Conservation (phyloP, 176 grass and related monocot genomes). For the Chrysopogon serrulatus region DNA sequence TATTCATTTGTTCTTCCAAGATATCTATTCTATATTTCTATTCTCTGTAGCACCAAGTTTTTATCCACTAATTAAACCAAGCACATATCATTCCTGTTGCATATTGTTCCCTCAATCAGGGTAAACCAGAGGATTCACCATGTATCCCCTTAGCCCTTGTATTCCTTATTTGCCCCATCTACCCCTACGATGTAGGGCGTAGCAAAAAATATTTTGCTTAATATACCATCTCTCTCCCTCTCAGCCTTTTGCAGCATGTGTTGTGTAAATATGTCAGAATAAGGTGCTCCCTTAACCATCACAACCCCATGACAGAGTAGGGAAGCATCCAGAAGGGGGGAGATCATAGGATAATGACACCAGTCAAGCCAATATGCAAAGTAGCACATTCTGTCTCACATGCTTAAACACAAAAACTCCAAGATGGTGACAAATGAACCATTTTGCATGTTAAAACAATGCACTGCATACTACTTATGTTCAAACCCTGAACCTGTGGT, state of each 20-base stretch:
- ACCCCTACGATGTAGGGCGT: background rate
- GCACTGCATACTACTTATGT: background rate
- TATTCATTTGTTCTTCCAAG: background rate
- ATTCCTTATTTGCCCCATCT: background rate
- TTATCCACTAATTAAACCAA: background rate
- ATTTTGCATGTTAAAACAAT: background rate
- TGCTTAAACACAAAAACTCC: background rate
- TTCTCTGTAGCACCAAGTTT: background rate
- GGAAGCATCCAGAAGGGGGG: background rate
- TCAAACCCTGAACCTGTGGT: background rate
- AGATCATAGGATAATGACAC: background rate
- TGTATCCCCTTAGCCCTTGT: background rate
- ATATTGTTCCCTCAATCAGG: background rate
- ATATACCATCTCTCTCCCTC: background rate
- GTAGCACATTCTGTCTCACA: background rate
- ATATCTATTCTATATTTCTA: background rate
- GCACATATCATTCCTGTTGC: background rate
- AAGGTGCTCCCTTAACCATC: background rate
- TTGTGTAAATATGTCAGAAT: background rate
- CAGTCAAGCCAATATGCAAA: background rate
- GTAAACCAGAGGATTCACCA: background rate
- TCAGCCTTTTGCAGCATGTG: background rate
- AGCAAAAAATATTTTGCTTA: background rate
- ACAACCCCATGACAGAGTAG: background rate
- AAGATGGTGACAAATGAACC: background rate